Evolutionary conservation across 805 yeast genomes (phyloP), one percentile per base, ranked within the genome.

Genomic region (Candida sithepensis): DNA sequence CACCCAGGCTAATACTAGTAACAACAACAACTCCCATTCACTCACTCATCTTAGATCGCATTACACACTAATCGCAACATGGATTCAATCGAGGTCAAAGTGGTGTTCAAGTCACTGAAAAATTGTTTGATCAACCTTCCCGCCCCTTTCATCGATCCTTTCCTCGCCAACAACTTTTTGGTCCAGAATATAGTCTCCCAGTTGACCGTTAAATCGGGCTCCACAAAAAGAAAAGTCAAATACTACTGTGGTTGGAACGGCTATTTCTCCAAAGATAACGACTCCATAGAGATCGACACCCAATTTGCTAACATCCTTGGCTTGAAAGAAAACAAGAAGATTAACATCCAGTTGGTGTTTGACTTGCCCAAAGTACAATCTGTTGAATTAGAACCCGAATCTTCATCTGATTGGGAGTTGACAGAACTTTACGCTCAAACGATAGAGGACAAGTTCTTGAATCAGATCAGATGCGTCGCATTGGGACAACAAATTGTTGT

Each of bases 381-480:
- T 3, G 82, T 91, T 2, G 82, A 79, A 57, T 73, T 92, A 39
- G 96, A 88, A 58, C 98, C 98, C 0, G 66, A 77, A 18, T 74
- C 88, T 0, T 65, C 82, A 2, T 75, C 84, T 4, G 99, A 92
- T 61, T 92, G 97, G 97, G 97, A 91, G 54, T 69, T 88, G 23
- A 86, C 90, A 2, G 96, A 91, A 60, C 65, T 85, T 2, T 87
- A 92, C 64, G 92, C 96, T 2, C 81, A 77, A 24, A 78, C 74
- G 38, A 75, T 92, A 22, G 97, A 92, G 60, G 79, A 81, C 41
- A 78, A 79, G 52, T 74, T 91, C 56, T 68, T 92, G 32, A 79
- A 83, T 46, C 97, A 92, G 61, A 82, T 95, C 1, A 72, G 97
- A 49, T 85, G 91, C 43, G 85, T 90, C 1, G 70, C 81, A 0